Evolutionary conservation across 2,329 filamentous ascomycete species (phyloP), one percentile per base, ranked within the genome.

Genomic region (Colletotrichum godetiae): DNA sequence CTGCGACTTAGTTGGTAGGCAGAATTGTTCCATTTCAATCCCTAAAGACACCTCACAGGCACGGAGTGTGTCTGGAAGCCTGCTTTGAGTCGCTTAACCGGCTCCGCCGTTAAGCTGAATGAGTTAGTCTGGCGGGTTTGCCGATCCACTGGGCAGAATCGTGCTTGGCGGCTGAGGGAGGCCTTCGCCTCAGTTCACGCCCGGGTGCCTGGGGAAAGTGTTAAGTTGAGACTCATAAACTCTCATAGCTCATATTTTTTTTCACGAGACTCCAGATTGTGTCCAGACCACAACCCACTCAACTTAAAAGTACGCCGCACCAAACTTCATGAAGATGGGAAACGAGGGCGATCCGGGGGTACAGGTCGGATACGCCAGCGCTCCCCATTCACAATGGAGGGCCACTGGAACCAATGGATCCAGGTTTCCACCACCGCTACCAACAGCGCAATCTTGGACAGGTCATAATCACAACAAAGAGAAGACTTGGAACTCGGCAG

Each of bases 321-420:
- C 19, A 8, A 22, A 27, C 13, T 42, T 8, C 4, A n/a, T 24
- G 4, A 10, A 13, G 15, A 64, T 53, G 42, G 49, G 27, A 46
- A 27, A 29, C 35, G 12, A 60, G 31, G 13, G 27, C 1, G 42
- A 59, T 12, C 19, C 42, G 19, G 62, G 60, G 12, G 29, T n/a
- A 3, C 24, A 31, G 31, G 22, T 27, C 10, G 24, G 62, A 3
- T 29, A 55, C 31, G 56, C 63, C 33, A 37, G 33, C 27, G 63
- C 63, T 19, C 24, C 49, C 15, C n/a, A 11, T 8, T 49, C 46
- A 13, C 67, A 46, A 56, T 35, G 64, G 68, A 68, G 64, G 12
- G 6, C 15, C 19, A 33, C 13, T 49, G 42, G 42, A 12, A 49
- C 55, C 57, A 24, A 62, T n/a, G 22, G 11, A 2, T 19, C 13